Conservation (phyloP, 1,284 basidiomycete genomes). For the Fomitopsis betulina region DNA sequence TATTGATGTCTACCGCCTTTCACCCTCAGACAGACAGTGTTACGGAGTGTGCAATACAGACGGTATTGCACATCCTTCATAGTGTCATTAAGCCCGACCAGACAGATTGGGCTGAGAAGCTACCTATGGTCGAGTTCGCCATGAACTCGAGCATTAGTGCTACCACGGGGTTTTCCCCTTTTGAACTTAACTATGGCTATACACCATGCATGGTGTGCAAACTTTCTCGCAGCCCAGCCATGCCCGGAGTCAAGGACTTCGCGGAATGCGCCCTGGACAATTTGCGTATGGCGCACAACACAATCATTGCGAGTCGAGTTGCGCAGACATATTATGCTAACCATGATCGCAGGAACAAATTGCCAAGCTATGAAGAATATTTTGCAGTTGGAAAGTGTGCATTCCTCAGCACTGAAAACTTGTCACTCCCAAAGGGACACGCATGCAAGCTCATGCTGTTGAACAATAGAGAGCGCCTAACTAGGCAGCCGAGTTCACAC, state of each 20-base stretch:
- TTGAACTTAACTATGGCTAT: conserved; percentile 32
- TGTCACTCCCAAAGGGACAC: conserved; percentile 28
- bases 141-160: conserved; percentile 28
- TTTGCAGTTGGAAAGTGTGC: conserved; percentile 20
- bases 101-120: conserved; percentile 27
- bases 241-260: conserved; percentile 19
- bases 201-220: conserved; percentile 14
- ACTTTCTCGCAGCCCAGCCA: background rate
- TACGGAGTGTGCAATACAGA: conserved; percentile 21
- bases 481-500: no score
- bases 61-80: conserved; percentile 24
- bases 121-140: conserved; percentile 31
- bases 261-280: conserved; percentile 9
- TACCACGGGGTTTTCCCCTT: conserved; percentile 31
- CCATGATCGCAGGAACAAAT: conserved; percentile 10
- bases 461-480: no score
- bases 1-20: conserved; percentile 27
- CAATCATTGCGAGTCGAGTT: conserved; percentile 18
- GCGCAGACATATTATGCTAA: conserved; percentile 24
- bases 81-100: conserved; percentile 25
- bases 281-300: conserved; percentile 20
- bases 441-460: conserved; percentile 27
- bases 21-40: conserved; percentile 33
- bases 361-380: background rate
- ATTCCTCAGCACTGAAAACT: conserved; percentile 32